Evolutionary conservation across 768 basidiomycete genomes (phyloP).

Genomic region (Rhodosporidiobolus sp.): DNA sequence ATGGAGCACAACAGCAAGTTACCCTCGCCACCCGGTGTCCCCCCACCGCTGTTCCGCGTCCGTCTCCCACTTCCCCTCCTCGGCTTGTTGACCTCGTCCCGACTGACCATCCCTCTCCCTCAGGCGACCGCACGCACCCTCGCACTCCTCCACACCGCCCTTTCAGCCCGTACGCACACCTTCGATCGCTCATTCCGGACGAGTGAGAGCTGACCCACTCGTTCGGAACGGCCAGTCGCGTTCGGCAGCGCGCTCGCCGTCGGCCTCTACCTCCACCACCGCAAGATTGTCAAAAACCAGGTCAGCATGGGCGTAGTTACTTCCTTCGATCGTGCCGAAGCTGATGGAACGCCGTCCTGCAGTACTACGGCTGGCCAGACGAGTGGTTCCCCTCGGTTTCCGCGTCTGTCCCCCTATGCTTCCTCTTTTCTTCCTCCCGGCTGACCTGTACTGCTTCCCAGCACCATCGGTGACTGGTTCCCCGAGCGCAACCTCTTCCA

Average conservation of each 20-base stretch:
- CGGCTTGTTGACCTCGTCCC: background rate
- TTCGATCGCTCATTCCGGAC: background rate
- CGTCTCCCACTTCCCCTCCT: background rate
- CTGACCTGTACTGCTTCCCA: background rate
- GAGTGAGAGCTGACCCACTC: background rate
- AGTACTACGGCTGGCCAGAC: constrained; percentile 64
- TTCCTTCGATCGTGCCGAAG: no score
- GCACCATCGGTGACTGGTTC: constrained; percentile 84
- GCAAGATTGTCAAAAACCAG: constrained; percentile 78
- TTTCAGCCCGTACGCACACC: background rate
- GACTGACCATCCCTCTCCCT: background rate
- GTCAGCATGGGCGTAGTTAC: no score
- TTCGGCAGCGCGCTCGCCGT: constrained; percentile 57
- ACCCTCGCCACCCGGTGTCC: no score
- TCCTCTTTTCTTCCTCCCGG: background rate
- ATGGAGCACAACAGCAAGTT: no score
- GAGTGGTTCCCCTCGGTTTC: constrained; percentile 87
- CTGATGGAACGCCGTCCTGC: background rate
- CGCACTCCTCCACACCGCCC: background rate
- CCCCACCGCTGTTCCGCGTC: background rate
- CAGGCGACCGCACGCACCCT: background rate
- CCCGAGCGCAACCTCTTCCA: constrained; percentile 64
- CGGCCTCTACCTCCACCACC: constrained; percentile 70
- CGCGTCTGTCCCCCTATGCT: constrained; percentile 29
- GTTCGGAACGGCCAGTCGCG: constrained; percentile 14